Evolutionary conservation across 1,139 yeast genomes (phyloP).

Genomic region (Geotrichum fermentans): DNA sequence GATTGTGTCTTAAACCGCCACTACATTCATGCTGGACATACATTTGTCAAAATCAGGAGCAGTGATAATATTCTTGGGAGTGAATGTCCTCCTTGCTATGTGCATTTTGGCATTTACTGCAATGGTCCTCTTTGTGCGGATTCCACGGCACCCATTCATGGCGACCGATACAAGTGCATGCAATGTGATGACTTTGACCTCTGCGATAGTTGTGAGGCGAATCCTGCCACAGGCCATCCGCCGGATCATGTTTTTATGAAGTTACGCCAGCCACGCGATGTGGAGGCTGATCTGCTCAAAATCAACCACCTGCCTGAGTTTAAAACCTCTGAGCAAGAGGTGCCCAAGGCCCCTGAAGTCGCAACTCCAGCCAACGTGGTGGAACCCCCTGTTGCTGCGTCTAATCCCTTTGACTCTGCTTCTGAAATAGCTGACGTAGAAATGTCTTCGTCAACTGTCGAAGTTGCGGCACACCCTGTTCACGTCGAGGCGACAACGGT

Average conservation of each 20-base stretch:
- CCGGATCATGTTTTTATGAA: slow-evolving; percentile 29
- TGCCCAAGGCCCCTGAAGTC: not conserved
- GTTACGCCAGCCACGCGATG: slow-evolving; percentile 14
- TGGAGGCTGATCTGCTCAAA: not conserved
- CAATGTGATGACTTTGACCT: slow-evolving; percentile 50
- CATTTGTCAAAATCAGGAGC: slow-evolving; percentile 24
- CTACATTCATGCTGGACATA: slow-evolving; percentile 23
- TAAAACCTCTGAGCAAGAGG: not conserved
- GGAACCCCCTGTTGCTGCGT: not conserved
- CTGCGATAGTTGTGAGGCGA: slow-evolving; percentile 45
- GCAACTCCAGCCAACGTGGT: not conserved
- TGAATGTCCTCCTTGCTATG: slow-evolving; percentile 9
- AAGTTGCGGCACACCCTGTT: not conserved
- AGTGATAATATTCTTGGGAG: slow-evolving; percentile 8
- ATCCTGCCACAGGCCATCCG: slow-evolving; percentile 27
- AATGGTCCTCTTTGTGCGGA: slow-evolving; percentile 42
- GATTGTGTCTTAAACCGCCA: slow-evolving; percentile 31
- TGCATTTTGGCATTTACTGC: slow-evolving; percentile 36
- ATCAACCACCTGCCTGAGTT: not conserved
- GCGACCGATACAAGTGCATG: slow-evolving; percentile 49
- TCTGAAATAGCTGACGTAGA: not conserved
- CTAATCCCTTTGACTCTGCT: not conserved
- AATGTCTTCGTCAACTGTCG: not conserved
- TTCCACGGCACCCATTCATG: slow-evolving; percentile 34
- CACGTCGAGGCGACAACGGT: not conserved